Base-by-base conservation (phyloP, 331 rosid genomes). In the Telfairia occidentalis region DNA sequence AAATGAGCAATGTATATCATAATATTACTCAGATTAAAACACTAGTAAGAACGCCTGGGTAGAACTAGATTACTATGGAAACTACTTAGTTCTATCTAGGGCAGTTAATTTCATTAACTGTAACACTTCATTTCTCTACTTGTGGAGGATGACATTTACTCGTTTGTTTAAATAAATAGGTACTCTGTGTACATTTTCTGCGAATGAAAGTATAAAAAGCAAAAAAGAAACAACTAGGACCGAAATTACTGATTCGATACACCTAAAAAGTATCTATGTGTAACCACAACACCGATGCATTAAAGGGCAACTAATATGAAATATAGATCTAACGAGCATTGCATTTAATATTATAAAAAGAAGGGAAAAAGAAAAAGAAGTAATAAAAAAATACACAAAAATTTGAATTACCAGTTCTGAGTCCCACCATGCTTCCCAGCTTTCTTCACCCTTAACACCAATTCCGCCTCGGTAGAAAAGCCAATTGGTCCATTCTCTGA, bases 391-490 rank as follows among this genome's bases (percentile, higher is more conserved):
- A 45, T 13, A 26, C 5, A 45, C 3, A 34, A 2, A 50, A 21
- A 11, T 9, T 53, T 32, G 77, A 21, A 74, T 54, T 93, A 94
- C 98, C 97, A 90, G 85, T 86, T 94, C 98, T 83, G 92, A 97
- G 74, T 94, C 98, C 98, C 98, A 91, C 97, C 97, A 94, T 77
- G 97, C 96, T 88, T 94, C 98, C 98, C 98, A 94, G 81, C 98
- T 94, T 88, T 94, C 98, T 83, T 86, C 97, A 78, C 98, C 98
- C 85, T 94, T 90, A 30, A 94, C 98, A 80, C 98, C 98, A 72
- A 94, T 90, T 75, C 98, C 97, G 78, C 97, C 98, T 77, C 97
- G 81, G 77, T 91, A 91, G 60, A 94, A 90, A 75, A 94, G 92
- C 98, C 98, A 94, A 80, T 94, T 94, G 76, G 97, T 91, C 98